Conservation (phyloP, 2,329 filamentous ascomycete species). For the Aotearoamyces nothofagi region DNA sequence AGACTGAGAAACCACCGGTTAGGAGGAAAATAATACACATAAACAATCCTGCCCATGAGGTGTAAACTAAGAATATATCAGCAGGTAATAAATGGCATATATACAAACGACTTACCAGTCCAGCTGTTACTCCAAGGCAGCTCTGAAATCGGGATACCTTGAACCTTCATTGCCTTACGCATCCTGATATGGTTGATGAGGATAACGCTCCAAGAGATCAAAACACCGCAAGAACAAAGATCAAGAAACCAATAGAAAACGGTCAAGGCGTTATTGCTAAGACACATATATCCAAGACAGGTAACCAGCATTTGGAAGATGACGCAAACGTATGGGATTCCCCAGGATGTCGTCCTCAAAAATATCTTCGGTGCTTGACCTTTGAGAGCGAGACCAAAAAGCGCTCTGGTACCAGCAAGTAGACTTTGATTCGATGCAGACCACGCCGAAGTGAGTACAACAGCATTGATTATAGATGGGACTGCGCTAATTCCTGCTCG, state of each 20-base stretch:
- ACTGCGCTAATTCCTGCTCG: constrained; percentile 52
- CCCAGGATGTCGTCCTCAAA: constrained; percentile 32
- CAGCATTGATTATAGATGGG: constrained; percentile 60
- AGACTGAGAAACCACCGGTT: constrained; percentile 53
- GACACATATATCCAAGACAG: constrained; percentile 39
- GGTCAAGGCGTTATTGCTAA: constrained; percentile 40
- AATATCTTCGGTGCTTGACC: constrained; percentile 41
- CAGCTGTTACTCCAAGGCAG: constrained; percentile 50
- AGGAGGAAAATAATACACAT: constrained; percentile 51
- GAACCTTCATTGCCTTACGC: constrained; percentile 34
- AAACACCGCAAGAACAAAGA: constrained; percentile 43
- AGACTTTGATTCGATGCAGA: constrained; percentile 56
- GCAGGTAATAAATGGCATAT: constrained; percentile 1
- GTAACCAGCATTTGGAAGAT: constrained; percentile 35
- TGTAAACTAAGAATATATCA: constrained; percentile 29
- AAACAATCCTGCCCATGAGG: constrained; percentile 41
- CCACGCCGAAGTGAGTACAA: constrained; percentile 58
- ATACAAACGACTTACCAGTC: constrained; percentile 31
- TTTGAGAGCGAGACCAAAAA: constrained; percentile 44
- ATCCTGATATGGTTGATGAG: constrained; percentile 44
- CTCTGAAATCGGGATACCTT: constrained; percentile 31
- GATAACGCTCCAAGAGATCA: constrained; percentile 48
- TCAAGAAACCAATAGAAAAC: constrained; percentile 53
- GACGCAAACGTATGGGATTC: constrained; percentile 43
- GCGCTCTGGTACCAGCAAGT: constrained; percentile 39